Conservation (phyloP, 2,329 filamentous ascomycete genomes). For the Penicillium glabrum region DNA sequence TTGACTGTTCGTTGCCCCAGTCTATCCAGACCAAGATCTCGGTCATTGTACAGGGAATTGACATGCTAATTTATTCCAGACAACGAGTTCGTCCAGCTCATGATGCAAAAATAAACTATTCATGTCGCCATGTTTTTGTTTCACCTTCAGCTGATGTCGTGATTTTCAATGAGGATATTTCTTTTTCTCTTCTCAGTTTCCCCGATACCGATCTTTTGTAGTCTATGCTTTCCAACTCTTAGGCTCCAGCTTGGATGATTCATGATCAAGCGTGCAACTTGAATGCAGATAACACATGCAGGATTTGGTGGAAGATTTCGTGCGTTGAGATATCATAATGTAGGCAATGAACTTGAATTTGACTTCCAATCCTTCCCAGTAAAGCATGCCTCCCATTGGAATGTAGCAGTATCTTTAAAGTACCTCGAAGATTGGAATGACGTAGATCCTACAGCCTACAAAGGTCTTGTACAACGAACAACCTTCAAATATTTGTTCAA, state of each 20-base stretch:
- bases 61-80: slow-evolving; percentile 53
- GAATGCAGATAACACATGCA: slow-evolving; percentile 16
- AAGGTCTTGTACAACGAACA: background rate
- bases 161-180: slow-evolving; percentile 24
- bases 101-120: slow-evolving; percentile 83
- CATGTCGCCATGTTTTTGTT: slow-evolving; percentile 23
- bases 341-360: slow-evolving; percentile 12
- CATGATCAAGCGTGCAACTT: slow-evolving; percentile 26
- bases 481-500: background rate
- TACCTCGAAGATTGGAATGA: background rate
- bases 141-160: slow-evolving; percentile 32
- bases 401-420: background rate
- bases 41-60: too few relatives aligned
- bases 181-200: slow-evolving; percentile 22
- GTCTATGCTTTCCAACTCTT: slow-evolving; percentile 20
- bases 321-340: slow-evolving; percentile 12
- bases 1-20: slow-evolving; percentile 67
- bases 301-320: slow-evolving; percentile 9
- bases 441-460: too few relatives aligned
- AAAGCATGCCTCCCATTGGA: background rate
- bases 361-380: background rate
- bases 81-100: slow-evolving; percentile 91
- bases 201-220: slow-evolving; percentile 25
- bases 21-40: background rate
- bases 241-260: slow-evolving; percentile 23